Base-by-base conservation (phyloP, 2,329 filamentous ascomycete genomes). In the Plectosphaerella sp. region DNA sequence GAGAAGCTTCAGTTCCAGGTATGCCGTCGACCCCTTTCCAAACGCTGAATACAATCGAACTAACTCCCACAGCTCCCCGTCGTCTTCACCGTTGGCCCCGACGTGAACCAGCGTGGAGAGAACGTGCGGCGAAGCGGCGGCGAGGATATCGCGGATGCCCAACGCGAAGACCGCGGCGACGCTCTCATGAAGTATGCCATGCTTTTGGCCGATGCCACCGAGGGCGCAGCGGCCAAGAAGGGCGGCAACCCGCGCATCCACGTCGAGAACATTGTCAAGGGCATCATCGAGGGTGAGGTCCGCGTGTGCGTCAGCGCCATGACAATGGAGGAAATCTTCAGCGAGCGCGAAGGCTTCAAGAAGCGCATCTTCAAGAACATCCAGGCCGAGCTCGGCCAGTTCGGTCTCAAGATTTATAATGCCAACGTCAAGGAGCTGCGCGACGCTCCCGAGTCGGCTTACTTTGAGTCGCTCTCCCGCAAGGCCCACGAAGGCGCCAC, bases 321-420 rank as follows among this genome's bases (percentile, higher is more conserved):
- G 88, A 92, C 89, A n/a, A 93, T 94, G 88, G 89, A 93, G 65
- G 89, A 94, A 69, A 88, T 95, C 54, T 92, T 92, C 68, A 87
- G 84, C 54, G 86, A 89, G 69, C 77, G 88, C 35, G 85, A 89
- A 59, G 75, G 87, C 43, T 91, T 91, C 75, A 90, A 93, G 74
- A 80, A 79, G 59, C 84, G 87, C 58, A 87, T 89, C 60, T 87
- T 86, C 69, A 76, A 77, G 58, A 88, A 89, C 65, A 89, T 93
- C 52, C 88, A 92, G 65, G 80, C 80, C 53, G 91, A 95, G 67
- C 78, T 96, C 2, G 79, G 87, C 57, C 86, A 92, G 60, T 93
- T 95, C 61, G 90, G 90, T 53, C 76, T 94, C 10, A 82, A 83
- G 62, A 89, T 89, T 65, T 86, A 79, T 68, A 80, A 80, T 58